Percentiles rank a stretch among this genome's conserved stretches.
Evolutionary conservation across 331 rosid genomes (phyloP).

Genomic region (Quercus phellos): DNA sequence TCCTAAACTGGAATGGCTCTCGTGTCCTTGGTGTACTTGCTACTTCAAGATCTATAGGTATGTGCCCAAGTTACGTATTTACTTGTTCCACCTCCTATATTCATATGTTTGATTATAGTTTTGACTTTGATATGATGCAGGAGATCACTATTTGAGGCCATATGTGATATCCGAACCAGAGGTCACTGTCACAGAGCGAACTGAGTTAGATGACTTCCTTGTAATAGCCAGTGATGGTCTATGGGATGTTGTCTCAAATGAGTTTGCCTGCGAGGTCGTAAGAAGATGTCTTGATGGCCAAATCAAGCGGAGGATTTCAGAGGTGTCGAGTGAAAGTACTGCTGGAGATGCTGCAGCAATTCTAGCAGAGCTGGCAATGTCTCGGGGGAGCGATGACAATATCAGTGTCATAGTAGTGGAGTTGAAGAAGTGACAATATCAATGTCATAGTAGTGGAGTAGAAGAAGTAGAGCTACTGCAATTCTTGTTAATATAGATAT

Average conservation of each 20-base stretch:
- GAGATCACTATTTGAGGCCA: slow-evolving; percentile 59
- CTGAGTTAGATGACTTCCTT: slow-evolving; percentile 40
- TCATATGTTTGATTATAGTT: not conserved
- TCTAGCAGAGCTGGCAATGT: slow-evolving; percentile 61
- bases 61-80: not conserved
- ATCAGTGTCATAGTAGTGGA: slow-evolving; percentile 54
- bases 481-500: not conserved
- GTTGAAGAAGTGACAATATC: slow-evolving; percentile 57
- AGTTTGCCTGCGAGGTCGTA: slow-evolving; percentile 46
- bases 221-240: slow-evolving; percentile 68
- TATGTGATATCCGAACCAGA: slow-evolving; percentile 51
- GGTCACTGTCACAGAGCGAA: slow-evolving; percentile 35
- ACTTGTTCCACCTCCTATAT: not conserved
- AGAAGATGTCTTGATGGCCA: slow-evolving; percentile 24
- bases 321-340: slow-evolving; percentile 3
- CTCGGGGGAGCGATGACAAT: slow-evolving; percentile 64
- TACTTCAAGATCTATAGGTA: slow-evolving; percentile 63
- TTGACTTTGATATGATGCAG: slow-evolving; percentile 18
- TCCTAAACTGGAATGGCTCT: slow-evolving; percentile 47
- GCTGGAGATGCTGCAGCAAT: slow-evolving; percentile 36
- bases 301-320: slow-evolving; percentile 12
- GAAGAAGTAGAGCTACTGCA: not conserved
- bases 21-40: slow-evolving; percentile 64
- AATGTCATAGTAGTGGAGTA: slow-evolving; percentile 50
- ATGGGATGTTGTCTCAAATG: slow-evolving; percentile 59